Base-by-base conservation (phyloP, 306 rosid genomes). In the Glycine soja region DNA sequence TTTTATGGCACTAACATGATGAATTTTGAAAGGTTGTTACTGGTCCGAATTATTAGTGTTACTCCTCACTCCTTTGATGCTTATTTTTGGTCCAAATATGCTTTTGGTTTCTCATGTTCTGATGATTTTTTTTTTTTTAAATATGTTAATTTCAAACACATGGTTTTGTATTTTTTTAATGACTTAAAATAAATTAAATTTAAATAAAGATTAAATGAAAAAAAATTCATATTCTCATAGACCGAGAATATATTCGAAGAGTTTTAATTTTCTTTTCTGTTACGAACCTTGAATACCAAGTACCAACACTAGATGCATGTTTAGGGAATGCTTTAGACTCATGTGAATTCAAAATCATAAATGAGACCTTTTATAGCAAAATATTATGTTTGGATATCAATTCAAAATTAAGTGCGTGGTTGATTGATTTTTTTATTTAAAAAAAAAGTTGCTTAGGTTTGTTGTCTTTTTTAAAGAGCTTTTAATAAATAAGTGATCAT, bases 1-100 rank as follows among this genome's bases (percentile, higher is more conserved):
- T 62, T 78, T 38, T 65, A 51, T 63, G 73, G 43, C 77, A 13
- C 69, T 70, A 5, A 57, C 40, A 59, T 34, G 43, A n/a, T 46
- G 46, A 24, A 24, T 0, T 24, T 24, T 24, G 30, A 42, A 79
- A 56, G 14, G 3, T n/a, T 13, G 8, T 74, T 69, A 57, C 10
- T 11, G 8, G 30, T 51, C 6, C 6, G 43, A 15, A 65, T 77
- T 15, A 38, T 43, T 45, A 19, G 42, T 14, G 13, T 45, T 24
- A 24, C 30, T 24, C 30, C 30, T 24, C 30, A 24, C 30, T 53
- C 67, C 76, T 80, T 42, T 30, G 4, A 12, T 51, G 32, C 46
- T 56, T 7, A 15, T 68, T 78, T 34, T 45, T 10, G 30, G 30
- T 16, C 62, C 30, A 24, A 0, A 24, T 24, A 62, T 62, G 66